These are phyloP conservation scores for Ocimum tenuiflorum DNA, from an alignment of 257 asterid genomes.

Conservation along the genomic window DNA sequence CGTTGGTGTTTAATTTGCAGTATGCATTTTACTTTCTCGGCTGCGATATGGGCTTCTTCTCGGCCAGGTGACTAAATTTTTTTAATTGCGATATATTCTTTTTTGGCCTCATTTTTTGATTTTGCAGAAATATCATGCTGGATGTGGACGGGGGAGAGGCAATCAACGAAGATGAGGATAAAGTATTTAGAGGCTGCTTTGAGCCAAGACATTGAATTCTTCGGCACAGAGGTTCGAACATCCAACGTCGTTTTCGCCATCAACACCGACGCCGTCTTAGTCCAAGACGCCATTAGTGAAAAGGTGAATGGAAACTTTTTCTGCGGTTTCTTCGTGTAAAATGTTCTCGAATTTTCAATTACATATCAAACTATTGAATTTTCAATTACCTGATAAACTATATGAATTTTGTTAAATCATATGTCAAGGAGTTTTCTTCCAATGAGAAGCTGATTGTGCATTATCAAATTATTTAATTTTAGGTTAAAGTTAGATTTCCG, in stretches of 20 bases:
- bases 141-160: conserved; percentile 99
- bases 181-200: conserved; percentile 73
- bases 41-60: conserved; percentile 99
- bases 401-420: too few species aligned
- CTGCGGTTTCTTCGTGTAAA: too few species aligned
- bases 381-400: too few species aligned
- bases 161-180: conserved; percentile 85
- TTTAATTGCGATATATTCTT: not conserved
- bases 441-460: too few species aligned
- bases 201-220: conserved; percentile 76
- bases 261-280: conserved; percentile 89
- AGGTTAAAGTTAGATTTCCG: too few species aligned
- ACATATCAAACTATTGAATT: too few species aligned
- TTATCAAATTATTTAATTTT: too few species aligned
- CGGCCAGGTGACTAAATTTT: conserved; percentile 71
- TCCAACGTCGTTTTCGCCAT: conserved; percentile 87
- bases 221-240: conserved; percentile 81
- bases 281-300: conserved; percentile 93
- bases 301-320: conserved; percentile 39
- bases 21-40: conserved; percentile 96
- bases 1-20: conserved; percentile 44
- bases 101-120: not conserved
- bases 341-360: too few species aligned
- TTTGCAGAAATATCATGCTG: conserved; percentile 87
- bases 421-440: too few species aligned